phyloP scores from a whole-genome alignment of 192 early-diverging fungal genomes.

The Coemansia sp. region DNA sequence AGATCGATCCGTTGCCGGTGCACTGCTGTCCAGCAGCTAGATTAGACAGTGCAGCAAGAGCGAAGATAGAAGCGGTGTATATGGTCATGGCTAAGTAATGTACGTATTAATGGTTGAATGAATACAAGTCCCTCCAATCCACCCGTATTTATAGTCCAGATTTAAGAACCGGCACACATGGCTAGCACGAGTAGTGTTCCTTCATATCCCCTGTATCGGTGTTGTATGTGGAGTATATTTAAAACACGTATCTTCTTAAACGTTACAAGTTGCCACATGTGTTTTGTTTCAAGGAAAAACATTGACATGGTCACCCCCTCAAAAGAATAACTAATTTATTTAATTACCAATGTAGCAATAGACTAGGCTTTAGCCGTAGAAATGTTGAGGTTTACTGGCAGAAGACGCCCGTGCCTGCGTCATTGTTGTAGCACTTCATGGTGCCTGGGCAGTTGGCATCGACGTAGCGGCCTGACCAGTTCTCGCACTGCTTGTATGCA shows the following conservation, averaged over 20 bases:
- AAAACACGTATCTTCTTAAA: too few relatives aligned
- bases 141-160: too few relatives aligned
- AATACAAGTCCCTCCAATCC: neutral
- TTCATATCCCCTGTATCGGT: too few relatives aligned
- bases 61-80: constrained; percentile 14
- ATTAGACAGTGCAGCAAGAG: constrained; percentile 18
- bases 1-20: constrained; percentile 22
- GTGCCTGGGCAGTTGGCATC: constrained; percentile 27
- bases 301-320: too few relatives aligned
- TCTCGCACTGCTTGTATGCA: constrained; percentile 40
- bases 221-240: too few relatives aligned
- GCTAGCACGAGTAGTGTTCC: too few relatives aligned
- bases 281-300: too few relatives aligned
- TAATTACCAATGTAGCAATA: neutral
- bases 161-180: too few relatives aligned
- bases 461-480: constrained; percentile 47
- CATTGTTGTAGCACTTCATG: constrained; percentile 51
- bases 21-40: constrained; percentile 24
- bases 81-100: constrained; percentile 12
- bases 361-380: too few relatives aligned
- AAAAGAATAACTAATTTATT: constrained; percentile 1
- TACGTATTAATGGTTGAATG: neutral
- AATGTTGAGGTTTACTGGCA: constrained; percentile 17
- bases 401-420: constrained; percentile 22
- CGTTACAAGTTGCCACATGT: too few relatives aligned